Evolutionary conservation across 345 rosid species (phyloP).

Genomic region (Ricinus communis): DNA sequence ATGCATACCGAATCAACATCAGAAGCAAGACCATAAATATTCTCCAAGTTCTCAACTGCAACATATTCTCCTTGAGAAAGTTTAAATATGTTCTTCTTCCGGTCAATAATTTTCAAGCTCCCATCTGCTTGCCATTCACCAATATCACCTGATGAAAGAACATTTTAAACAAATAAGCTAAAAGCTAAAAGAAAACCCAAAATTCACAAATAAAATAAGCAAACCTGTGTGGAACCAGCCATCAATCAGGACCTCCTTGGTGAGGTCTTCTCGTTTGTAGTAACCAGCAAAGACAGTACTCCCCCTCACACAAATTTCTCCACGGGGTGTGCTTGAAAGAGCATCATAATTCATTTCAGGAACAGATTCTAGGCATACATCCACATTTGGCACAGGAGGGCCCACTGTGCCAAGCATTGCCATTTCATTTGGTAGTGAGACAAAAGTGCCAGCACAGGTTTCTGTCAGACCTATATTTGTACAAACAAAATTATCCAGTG

Average conservation of each 20-base stretch:
- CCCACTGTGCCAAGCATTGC: constrained; percentile 90
- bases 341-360: constrained; percentile 98
- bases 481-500: constrained; percentile 11
- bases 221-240: constrained; percentile 98
- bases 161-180: not conserved
- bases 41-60: constrained; percentile 96
- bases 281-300: constrained; percentile 79
- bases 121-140: constrained; percentile 99
- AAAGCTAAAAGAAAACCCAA: not conserved
- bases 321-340: constrained; percentile 72
- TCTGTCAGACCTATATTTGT: constrained; percentile 75
- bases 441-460: constrained; percentile 92
- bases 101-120: constrained; percentile 87
- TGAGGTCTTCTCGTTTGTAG: constrained; percentile 87
- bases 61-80: constrained; percentile 99
- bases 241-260: constrained; percentile 75
- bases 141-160: constrained; percentile 62
- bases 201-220: constrained; percentile 2
- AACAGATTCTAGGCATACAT: constrained; percentile 81
- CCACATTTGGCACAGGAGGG: constrained; percentile 96
- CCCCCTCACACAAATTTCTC: constrained; percentile 86
- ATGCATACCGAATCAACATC: constrained; percentile 68
- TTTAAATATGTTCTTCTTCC: constrained; percentile 93
- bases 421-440: constrained; percentile 77
- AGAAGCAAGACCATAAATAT: constrained; percentile 58